Conservation (phyloP, 345 rosid species). For the thale cress (Arabidopsis thaliana) region TAIR10.1 NC_003070.9:1520001-1520500, state of each 20-base stretch:
- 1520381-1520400: not conserved
- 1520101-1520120: constrained; percentile 50
- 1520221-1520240: not conserved
- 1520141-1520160: constrained; percentile 32
- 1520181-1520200: constrained; percentile 36
- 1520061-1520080: constrained; percentile 47
- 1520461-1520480: not conserved
- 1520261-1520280: not conserved
- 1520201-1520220: not conserved
- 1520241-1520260: not conserved
- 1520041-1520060: constrained; percentile 40
- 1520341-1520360: too few species aligned
- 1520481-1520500: not conserved
- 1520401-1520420: not conserved
- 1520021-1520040: constrained; percentile 36
- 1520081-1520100: constrained; percentile 47
- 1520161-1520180: constrained; percentile 17
- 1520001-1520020: not conserved
- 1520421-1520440: not conserved
- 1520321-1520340: too few species aligned
- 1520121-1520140: constrained; percentile 43
- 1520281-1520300: not conserved
- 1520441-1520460: not conserved
- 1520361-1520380: too few species aligned
- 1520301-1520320: too few species aligned